A percentile compares a stretch with the other conserved stretches of the same genome.
phyloP scores from a whole-genome alignment of 2,329 filamentous ascomycete genomes.

The Metarhizium sp. region DNA sequence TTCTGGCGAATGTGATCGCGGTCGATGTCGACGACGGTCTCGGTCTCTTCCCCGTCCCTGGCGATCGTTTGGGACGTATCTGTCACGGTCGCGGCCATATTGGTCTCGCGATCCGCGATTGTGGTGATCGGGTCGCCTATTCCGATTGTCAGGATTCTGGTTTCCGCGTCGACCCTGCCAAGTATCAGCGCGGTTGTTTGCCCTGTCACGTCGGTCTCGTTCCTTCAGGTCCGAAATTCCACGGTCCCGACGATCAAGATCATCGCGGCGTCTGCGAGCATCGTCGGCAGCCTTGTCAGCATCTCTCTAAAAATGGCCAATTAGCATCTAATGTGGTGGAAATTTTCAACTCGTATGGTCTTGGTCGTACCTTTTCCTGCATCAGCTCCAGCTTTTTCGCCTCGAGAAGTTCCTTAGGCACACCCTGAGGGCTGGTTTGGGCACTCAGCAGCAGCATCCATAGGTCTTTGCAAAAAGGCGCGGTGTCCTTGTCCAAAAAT shows the following conservation, averaged over 20 bases:
- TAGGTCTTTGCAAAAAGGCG: slow-evolving; percentile 82
- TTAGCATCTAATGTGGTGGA: slow-evolving; percentile 1
- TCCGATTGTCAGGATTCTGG: slow-evolving; percentile 34
- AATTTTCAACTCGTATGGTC: not conserved
- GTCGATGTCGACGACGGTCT: slow-evolving; percentile 13
- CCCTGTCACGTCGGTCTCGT: slow-evolving; percentile 47
- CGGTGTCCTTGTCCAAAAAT: slow-evolving; percentile 87
- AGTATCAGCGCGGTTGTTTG: slow-evolving; percentile 41
- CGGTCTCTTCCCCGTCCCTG: slow-evolving; percentile 32
- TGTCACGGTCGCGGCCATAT: slow-evolving; percentile 43
- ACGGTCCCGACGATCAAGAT: slow-evolving; percentile 61
- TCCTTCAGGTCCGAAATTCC: slow-evolving; percentile 61
- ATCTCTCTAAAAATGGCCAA: slow-evolving; percentile 50
- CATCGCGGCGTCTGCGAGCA: slow-evolving; percentile 60
- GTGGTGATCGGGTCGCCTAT: slow-evolving; percentile 30
- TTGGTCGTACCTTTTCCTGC: slow-evolving; percentile 69
- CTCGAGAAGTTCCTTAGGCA: slow-evolving; percentile 88
- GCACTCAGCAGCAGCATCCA: slow-evolving; percentile 90
- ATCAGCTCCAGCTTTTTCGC: slow-evolving; percentile 93
- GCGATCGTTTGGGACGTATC: slow-evolving; percentile 41
- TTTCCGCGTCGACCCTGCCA: slow-evolving; percentile 46
- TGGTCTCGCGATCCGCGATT: slow-evolving; percentile 33
- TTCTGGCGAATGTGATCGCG: slow-evolving; percentile 25
- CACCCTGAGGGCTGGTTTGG: slow-evolving; percentile 77
- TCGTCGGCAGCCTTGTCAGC: slow-evolving; percentile 75